Base-by-base conservation (phyloP, 208 protist genomes). In the Tritrichomonas foetus region DNA sequence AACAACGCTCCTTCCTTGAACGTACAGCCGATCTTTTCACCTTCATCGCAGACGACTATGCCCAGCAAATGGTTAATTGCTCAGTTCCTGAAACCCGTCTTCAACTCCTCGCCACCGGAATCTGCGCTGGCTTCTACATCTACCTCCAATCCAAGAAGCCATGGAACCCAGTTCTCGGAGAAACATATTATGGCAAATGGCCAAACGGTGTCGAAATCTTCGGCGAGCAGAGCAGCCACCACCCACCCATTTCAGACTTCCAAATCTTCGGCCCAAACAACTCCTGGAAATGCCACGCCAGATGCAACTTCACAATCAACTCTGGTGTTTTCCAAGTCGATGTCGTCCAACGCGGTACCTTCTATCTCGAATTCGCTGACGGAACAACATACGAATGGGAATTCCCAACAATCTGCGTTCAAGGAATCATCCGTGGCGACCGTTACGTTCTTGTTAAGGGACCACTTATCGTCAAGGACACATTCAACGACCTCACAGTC, bases 221-320 rank as follows among this genome's bases (percentile, higher is more conserved):
- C 33, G 69, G 49, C 64, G 94, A 94, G 30, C 94, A 94, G 25
- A 94, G 33, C 30, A 93, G 80, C 94, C 94, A 94, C 66, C 94
- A 94, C 80, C 94, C 94, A 94, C 94, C 94, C 3, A 66, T 94
- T 33, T 93, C 69, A 30, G 66, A 94, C 30, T 94, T 93, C 94
- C 39, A 94, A 92, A 50, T 94, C 14, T n/a, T 61, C 27, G 80
- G 22, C 9, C 94, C 94, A 57, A 30, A 94, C 5, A 47, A 92
- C 16, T 11, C 3, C 9, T 94, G 93, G 93, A 20, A 78, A 20
- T 84, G 74, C 74, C 44, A 84, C 25, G 74, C n/a, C 22, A 36
- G 53, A 11, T 84, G 74, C 74, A 84, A 84, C 9, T 84, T 84
- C 44, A 84, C 74, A 49, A 84, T 84, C n/a, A 44, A 8, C 13